These are phyloP conservation scores for Striga hermonthica DNA, from an alignment of 305 asterid genomes.

Conservation along the genomic window DNA sequence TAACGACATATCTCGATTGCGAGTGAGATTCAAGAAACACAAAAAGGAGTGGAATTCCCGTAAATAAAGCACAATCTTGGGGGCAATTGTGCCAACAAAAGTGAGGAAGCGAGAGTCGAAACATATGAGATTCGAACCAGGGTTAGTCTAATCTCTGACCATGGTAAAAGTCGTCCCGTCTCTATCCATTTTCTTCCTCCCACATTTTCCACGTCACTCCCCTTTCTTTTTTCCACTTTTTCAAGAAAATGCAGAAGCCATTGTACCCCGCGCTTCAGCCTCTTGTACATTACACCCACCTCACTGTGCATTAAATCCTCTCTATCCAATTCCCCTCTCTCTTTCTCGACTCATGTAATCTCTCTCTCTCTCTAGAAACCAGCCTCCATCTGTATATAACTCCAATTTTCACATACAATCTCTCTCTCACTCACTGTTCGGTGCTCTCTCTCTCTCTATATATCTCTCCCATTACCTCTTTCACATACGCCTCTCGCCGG, in stretches of 20 bases:
- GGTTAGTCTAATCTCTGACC: slow-evolving; percentile 24
- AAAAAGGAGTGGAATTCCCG: slow-evolving; percentile 16
- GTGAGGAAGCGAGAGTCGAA: not conserved
- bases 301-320: slow-evolving; percentile 19
- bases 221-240: slow-evolving; percentile 3
- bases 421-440: slow-evolving; percentile 21
- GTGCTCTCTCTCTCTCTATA: slow-evolving; percentile 1
- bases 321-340: slow-evolving; percentile 9
- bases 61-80: not conserved
- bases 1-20: not conserved
- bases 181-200: slow-evolving; percentile 33
- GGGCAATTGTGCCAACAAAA: slow-evolving; percentile 3
- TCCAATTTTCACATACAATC: slow-evolving; percentile 13
- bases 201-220: slow-evolving; percentile 34
- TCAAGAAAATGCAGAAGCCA: not conserved
- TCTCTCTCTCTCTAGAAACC: slow-evolving; percentile 40
- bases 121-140: slow-evolving; percentile 14
- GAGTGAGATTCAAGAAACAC: not conserved
- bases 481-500: slow-evolving; percentile 24
- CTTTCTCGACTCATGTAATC: slow-evolving; percentile 21
- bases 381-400: slow-evolving; percentile 26
- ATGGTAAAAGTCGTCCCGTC: slow-evolving; percentile 29
- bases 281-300: slow-evolving; percentile 27
- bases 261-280: not conserved
- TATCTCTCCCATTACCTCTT: slow-evolving; percentile 21